Evolutionary conservation across 176 grass and related monocot species (phyloP), one percentile per base, ranked within the genome.

Genomic region (Paspalum vaginatum): DNA sequence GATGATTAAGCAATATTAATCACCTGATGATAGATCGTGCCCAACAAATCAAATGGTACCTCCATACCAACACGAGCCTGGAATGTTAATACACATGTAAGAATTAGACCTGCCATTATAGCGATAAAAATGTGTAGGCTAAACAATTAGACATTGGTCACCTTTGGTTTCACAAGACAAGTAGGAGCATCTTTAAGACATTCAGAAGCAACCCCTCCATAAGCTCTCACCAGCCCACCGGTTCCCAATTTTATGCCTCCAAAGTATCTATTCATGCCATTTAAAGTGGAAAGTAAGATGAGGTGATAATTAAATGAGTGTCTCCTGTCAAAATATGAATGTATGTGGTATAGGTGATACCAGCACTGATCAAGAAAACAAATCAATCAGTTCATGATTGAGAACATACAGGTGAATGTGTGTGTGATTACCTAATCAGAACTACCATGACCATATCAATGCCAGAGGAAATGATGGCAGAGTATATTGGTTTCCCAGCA

Each of bases 161-260:
- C 96, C 84, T 99, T 95, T 65, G 96, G 96, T 77, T 95, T 99
- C 67, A 99, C 84, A 70, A 93, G 77, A 86, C 84, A 88, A 84
- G 92, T 98, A 55, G 81, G 74, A 84, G 90, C 92, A 77, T 86
- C 88, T 86, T 93, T 99, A 44, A 99, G 85, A 53, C 92, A 95
- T 77, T 95, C 90, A 84, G 91, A 89, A 86, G 96, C 90, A 74
- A 91, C 92, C 62, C 95, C 92, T 7, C 92, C 96, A 70, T 98
- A 98, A 70, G 96, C 96, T 85, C 96, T 89, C 20, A 95, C 92
- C 70, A 99, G 65, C 21, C 96, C 96, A 60, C 92, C 92, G 9
- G 92, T 95, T 79, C 92, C 92, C 52, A 99, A 75, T 84, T 95
- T 95, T 88, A 99, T 99, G 81, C 96, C 96, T 84, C 90, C 90